Evolutionary conservation across 257 asterid genomes (phyloP).

Genomic region (Schizonepeta tenuifolia): DNA sequence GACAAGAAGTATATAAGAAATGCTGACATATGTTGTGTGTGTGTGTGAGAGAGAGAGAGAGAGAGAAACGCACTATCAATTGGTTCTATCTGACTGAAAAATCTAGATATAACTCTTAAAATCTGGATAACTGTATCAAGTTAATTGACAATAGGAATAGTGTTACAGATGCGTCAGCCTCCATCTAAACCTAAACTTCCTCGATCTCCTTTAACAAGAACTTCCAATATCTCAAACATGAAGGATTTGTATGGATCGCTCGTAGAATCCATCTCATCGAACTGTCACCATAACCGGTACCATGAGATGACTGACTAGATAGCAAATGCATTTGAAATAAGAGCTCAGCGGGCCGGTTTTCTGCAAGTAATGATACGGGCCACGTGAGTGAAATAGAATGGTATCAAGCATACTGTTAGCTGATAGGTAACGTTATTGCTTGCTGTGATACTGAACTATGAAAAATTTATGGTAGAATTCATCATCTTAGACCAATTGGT

Average conservation of each 20-base stretch:
- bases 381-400: not conserved
- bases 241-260: conserved; percentile 85
- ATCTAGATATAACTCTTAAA: too few relatives aligned
- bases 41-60: not conserved
- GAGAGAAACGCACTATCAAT: not conserved
- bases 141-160: not conserved
- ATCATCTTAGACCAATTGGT: not conserved
- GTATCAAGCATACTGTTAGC: not conserved
- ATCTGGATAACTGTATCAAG: not conserved
- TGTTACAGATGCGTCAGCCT: not conserved
- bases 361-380: conserved; percentile 48
- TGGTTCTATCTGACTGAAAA: too few relatives aligned
- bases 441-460: not conserved
- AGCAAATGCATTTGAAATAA: conserved; percentile 88
- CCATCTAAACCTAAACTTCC: not conserved
- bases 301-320: conserved; percentile 39
- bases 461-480: not conserved
- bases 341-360: conserved; percentile 78
- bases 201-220: conserved; percentile 44
- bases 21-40: not conserved
- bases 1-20: not conserved
- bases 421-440: not conserved
- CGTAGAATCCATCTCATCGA: conserved; percentile 65
- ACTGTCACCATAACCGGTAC: conserved; percentile 31
- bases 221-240: conserved; percentile 88